A percentile compares a stretch with the other conserved stretches of the same genome.
These are phyloP conservation scores for Rhodotorula sp. DNA, from an alignment of 1,284 basidiomycete species.

Conservation along the genomic window DNA sequence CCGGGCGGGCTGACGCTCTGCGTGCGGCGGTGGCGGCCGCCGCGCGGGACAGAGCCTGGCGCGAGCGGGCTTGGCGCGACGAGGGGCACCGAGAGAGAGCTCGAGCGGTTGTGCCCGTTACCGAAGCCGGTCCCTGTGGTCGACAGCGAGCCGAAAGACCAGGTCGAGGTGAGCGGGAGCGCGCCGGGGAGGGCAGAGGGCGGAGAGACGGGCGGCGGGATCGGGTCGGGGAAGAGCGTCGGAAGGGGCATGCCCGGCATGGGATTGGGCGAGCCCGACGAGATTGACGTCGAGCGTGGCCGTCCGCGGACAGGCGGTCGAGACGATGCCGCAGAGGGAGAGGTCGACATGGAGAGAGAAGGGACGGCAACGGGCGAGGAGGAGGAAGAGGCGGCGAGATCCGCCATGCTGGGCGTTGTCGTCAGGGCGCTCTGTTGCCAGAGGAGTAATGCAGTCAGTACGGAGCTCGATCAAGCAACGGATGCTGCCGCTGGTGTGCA, in stretches of 20 bases:
- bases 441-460: no score
- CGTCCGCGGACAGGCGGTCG: slow-evolving; percentile 15
- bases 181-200: background rate
- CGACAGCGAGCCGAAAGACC: background rate
- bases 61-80: slow-evolving; percentile 27
- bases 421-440: no score
- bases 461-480: no score
- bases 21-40: slow-evolving; percentile 33
- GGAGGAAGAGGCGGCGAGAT: background rate
- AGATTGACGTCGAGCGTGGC: slow-evolving; percentile 39
- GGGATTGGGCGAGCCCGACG: slow-evolving; percentile 32
- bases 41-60: slow-evolving; percentile 19
- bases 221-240: slow-evolving; percentile 8
- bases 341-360: background rate
- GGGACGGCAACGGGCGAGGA: background rate
- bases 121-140: no score
- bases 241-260: slow-evolving; percentile 21
- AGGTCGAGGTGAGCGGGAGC: background rate
- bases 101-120: slow-evolving; percentile 21
- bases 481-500: no score
- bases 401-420: background rate
- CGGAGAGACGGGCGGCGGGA: background rate
- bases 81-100: slow-evolving; percentile 25
- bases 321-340: background rate
- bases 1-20: slow-evolving; percentile 38